Base-by-base conservation (phyloP, 2,329 filamentous ascomycete species). In the Parastagonospora avenae region DNA sequence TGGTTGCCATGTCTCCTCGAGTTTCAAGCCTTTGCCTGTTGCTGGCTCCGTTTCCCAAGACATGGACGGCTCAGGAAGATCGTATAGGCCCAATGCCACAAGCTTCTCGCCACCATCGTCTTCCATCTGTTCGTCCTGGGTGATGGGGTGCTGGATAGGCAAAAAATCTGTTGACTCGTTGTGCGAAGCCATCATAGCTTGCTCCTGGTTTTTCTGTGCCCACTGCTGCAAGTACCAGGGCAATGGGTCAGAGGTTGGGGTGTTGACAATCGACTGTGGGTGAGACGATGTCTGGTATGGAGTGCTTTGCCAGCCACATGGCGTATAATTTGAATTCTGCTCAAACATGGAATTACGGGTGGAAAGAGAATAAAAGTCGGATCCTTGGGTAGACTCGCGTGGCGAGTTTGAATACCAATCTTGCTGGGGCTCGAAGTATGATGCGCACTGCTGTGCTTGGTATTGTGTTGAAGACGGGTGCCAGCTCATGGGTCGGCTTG, bases 81-180 rank as follows among this genome's bases (percentile, higher is more conserved):
- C 90, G 71, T 94, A 94, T 0, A 94, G 81, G 0, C 90, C 90
- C 82, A 94, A 87, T 15, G 90, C 90, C n/a, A 92, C 81, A 1
- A 93, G 80, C 52, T 91, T 87, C 64, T 92, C 89, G 32, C 85
- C 87, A 11, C 82, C 77, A 24, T 79, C 69, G 27, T 85, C 84
- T 41, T 83, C 59, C 50, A 83, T 81, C 41, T 85, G 81, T 9
- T 80, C 71, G 29, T 79, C 69, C 15, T 70, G 67, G 11, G 79
- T 74, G 43, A 80, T 76, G 2, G 54, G 48, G 39, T 82, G 77
- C 56, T 84, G 81, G 2, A 77, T 72, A 4, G 79, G 78, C 2
- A 84, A 74, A 44, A 85, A 83, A 40, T 83, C 79, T 52, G 55
- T 49, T 4, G 70, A 70, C 11, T 45, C 60, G 37, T 66, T 55